These are phyloP conservation scores for Amanita molliuscula DNA, from an alignment of 768 basidiomycete species.

Conservation along the genomic window DNA sequence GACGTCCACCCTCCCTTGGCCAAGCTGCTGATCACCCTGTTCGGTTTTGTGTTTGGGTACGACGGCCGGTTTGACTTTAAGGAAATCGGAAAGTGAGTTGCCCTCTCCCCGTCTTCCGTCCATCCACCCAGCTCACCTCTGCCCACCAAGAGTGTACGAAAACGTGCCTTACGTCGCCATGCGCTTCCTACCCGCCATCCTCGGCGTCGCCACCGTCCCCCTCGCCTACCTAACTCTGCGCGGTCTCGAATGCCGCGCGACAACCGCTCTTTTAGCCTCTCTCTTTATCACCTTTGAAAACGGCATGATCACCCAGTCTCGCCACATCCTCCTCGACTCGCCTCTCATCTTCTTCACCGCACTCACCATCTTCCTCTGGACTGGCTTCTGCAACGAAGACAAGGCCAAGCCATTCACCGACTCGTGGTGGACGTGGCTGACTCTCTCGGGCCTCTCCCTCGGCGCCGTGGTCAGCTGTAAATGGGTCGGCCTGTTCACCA, in stretches of 20 bases:
- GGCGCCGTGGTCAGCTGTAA: conserved; percentile 93
- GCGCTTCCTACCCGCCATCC: conserved; percentile 87
- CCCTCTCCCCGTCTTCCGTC: neutral
- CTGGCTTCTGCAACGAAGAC: conserved; percentile 88
- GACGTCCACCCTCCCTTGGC: conserved; percentile 98
- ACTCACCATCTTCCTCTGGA: conserved; percentile 78
- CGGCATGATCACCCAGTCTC: conserved; percentile 88
- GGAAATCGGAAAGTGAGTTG: conserved; percentile 86
- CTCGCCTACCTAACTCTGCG: conserved; percentile 91
- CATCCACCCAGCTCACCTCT: neutral
- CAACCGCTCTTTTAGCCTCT: conserved; percentile 84
- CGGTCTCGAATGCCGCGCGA: conserved; percentile 82
- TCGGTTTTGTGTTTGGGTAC: conserved; percentile 79
- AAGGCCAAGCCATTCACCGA: conserved; percentile 73
- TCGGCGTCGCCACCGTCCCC: conserved; percentile 87
- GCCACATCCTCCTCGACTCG: conserved; percentile 94
- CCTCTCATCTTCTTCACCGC: conserved; percentile 99
- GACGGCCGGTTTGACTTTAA: conserved; percentile 95
- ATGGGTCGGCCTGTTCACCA: conserved; percentile 98
- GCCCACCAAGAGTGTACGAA: conserved; percentile 56
- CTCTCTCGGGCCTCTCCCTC: conserved; percentile 77
- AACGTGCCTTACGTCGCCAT: conserved; percentile 92
- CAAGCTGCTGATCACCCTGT: conserved; percentile 89
- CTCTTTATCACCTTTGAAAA: conserved; percentile 96
- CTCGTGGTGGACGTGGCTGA: conserved; percentile 90